Percentiles rank a stretch among this genome's conserved stretches.
Evolutionary conservation across 768 basidiomycete species (phyloP).

Genomic region (Lentinula guzmanii): DNA sequence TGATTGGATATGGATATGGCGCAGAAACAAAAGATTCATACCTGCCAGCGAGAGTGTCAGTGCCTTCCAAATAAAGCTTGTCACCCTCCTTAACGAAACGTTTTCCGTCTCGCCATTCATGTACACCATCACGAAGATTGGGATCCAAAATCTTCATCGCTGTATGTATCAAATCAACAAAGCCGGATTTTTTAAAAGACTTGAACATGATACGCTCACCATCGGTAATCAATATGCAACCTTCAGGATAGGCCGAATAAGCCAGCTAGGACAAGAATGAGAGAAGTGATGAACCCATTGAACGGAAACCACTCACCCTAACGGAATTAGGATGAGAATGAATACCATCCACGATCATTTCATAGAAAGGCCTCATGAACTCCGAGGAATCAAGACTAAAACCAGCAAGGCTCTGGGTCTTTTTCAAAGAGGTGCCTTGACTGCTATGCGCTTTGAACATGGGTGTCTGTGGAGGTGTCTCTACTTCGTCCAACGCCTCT

Average conservation of each 20-base stretch:
- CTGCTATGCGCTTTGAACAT: constrained; percentile 14
- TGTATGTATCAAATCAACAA: neutral
- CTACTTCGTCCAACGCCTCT: constrained; percentile 57
- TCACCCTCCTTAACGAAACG: constrained; percentile 78
- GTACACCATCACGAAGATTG: constrained; percentile 72
- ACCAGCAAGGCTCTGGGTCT: constrained; percentile 28
- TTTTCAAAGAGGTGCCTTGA: constrained; percentile 7
- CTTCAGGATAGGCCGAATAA: constrained; percentile 76
- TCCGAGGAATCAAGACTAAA: constrained; percentile 37
- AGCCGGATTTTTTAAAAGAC: neutral
- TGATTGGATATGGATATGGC: neutral
- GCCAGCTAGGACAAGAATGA: constrained; percentile 48
- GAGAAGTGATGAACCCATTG: too few relatives aligned
- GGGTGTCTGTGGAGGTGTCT: constrained; percentile 53
- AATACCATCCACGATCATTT: constrained; percentile 86
- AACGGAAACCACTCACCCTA: constrained; percentile 42
- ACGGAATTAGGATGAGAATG: constrained; percentile 91
- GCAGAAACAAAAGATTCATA: constrained; percentile 21
- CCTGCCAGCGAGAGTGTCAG: constrained; percentile 87
- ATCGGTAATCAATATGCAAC: constrained; percentile 87
- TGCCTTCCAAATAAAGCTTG: constrained; percentile 78
- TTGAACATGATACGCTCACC: constrained; percentile 37
- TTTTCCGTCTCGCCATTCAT: constrained; percentile 84
- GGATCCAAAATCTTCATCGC: constrained; percentile 88
- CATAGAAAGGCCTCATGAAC: constrained; percentile 74